These are phyloP conservation scores for Boletales sp. DNA, from an alignment of 768 basidiomycete species.

Conservation along the genomic window DNA sequence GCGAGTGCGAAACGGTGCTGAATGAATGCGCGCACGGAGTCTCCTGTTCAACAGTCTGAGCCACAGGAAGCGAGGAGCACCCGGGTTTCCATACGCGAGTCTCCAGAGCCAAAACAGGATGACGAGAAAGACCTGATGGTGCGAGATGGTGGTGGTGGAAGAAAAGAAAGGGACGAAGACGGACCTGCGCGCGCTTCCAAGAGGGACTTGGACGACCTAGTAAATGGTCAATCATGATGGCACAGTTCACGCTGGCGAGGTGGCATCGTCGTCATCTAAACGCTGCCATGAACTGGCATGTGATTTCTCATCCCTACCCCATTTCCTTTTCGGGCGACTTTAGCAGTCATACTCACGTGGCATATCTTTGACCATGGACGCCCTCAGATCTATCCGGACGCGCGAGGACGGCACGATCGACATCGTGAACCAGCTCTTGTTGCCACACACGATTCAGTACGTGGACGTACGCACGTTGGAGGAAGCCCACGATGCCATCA, in stretches of 20 bases:
- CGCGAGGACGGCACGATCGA: constrained; percentile 54
- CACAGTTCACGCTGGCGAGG: constrained; percentile 7
- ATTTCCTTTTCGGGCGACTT: constrained; percentile 19
- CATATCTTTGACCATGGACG: constrained; percentile 11
- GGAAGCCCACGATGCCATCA: constrained; percentile 91
- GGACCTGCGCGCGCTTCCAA: constrained; percentile 86
- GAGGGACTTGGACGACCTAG: constrained; percentile 82
- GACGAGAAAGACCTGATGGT: constrained; percentile 76
- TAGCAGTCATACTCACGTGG: constrained; percentile 10
- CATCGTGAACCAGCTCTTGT: constrained; percentile 86
- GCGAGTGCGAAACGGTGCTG: neutral
- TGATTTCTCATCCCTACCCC: constrained; percentile 23
- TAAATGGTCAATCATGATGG: constrained; percentile 87
- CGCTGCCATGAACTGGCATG: constrained; percentile 23
- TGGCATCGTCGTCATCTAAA: neutral
- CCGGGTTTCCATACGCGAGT: constrained; percentile 59
- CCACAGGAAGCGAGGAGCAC: constrained; percentile 67
- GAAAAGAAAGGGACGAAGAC: constrained; percentile 28
- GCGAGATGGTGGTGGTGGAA: neutral
- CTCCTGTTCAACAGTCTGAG: constrained; percentile 54
- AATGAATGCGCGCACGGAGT: constrained; percentile 46
- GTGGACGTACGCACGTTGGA: constrained; percentile 67
- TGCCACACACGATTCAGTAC: constrained; percentile 74
- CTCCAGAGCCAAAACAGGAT: constrained; percentile 90
- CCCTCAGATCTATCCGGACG: constrained; percentile 40